Percentiles rank a stretch among this genome's conserved stretches.
Evolutionary conservation across 2,329 filamentous ascomycete species (phyloP).

Genomic region (Alternaria conjuncta): DNA sequence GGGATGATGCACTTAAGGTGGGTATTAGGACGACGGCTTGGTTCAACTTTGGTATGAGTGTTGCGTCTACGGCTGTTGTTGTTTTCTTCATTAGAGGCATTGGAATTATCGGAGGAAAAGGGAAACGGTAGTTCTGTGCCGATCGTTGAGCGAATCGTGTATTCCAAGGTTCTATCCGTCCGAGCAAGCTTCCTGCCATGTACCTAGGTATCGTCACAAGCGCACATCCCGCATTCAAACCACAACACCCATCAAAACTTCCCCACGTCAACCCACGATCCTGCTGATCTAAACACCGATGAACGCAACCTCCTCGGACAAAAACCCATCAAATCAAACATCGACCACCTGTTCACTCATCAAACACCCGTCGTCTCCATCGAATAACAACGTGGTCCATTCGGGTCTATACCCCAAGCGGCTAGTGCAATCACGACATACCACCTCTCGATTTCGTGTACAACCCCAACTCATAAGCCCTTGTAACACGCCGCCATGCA

Average conservation of each 20-base stretch:
- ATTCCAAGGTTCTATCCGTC: too few species aligned
- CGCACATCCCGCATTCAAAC: too few species aligned
- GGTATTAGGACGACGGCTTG: conserved; percentile 50
- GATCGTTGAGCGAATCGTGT: too few species aligned
- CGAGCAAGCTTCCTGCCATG: too few species aligned
- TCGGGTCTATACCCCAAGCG: neutral
- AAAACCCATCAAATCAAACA: neutral
- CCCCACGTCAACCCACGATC: too few species aligned
- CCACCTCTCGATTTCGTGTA: conserved; percentile 40
- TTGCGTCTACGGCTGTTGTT: conserved; percentile 44
- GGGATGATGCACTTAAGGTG: conserved; percentile 42
- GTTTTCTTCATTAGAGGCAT: conserved; percentile 33
- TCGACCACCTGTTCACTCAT: too few species aligned
- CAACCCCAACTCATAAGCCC: conserved; percentile 11
- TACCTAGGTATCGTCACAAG: too few species aligned
- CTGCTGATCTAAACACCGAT: too few species aligned
- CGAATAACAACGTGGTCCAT: neutral
- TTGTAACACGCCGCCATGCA: neutral
- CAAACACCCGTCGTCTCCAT: neutral
- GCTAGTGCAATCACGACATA: conserved; percentile 43
- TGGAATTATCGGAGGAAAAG: conserved; percentile 19
- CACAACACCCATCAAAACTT: too few species aligned
- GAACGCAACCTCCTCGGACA: neutral
- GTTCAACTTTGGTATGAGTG: conserved; percentile 50
- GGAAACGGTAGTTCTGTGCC: neutral